These are phyloP conservation scores for Metschnikowia lunata DNA, from an alignment of 805 yeast species.

Conservation along the genomic window DNA sequence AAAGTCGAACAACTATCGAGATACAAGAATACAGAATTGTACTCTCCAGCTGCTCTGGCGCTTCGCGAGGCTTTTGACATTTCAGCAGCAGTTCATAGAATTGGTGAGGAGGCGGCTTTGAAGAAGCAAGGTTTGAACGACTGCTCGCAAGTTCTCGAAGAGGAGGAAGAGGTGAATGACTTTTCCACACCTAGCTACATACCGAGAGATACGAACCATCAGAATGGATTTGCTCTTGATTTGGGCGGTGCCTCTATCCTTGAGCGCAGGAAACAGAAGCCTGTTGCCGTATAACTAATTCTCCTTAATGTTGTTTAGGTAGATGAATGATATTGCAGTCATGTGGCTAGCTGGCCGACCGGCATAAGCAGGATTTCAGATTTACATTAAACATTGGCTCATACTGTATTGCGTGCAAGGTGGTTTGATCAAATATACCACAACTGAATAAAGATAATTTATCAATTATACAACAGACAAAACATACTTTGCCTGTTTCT, in stretches of 20 bases:
- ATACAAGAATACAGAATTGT: constrained; percentile 30
- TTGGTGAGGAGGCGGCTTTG: constrained; percentile 59
- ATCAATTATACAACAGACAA: no score
- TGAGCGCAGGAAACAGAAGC: constrained; percentile 36
- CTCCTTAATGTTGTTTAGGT: background rate
- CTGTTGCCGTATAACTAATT: constrained; percentile 7
- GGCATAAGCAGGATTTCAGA: background rate
- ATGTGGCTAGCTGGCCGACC: background rate
- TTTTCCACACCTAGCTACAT: constrained; percentile 4
- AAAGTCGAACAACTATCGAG: constrained; percentile 5
- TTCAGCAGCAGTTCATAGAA: constrained; percentile 79
- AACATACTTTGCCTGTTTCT: no score
- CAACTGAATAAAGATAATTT: no score
- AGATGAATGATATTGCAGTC: background rate
- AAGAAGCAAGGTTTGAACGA: constrained; percentile 17
- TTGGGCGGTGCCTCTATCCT: constrained; percentile 51
- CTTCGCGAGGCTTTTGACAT: constrained; percentile 84
- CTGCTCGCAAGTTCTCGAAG: constrained; percentile 28
- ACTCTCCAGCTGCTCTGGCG: constrained; percentile 74
- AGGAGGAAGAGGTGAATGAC: constrained; percentile 36
- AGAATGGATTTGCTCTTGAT: constrained; percentile 39
- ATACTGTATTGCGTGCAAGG: no score
- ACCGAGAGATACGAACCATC: constrained; percentile 13
- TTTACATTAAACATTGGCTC: no score
- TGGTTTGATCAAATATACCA: no score